Base-by-base conservation (phyloP, 1,284 basidiomycete genomes). In the Tylopilus sp. region DNA sequence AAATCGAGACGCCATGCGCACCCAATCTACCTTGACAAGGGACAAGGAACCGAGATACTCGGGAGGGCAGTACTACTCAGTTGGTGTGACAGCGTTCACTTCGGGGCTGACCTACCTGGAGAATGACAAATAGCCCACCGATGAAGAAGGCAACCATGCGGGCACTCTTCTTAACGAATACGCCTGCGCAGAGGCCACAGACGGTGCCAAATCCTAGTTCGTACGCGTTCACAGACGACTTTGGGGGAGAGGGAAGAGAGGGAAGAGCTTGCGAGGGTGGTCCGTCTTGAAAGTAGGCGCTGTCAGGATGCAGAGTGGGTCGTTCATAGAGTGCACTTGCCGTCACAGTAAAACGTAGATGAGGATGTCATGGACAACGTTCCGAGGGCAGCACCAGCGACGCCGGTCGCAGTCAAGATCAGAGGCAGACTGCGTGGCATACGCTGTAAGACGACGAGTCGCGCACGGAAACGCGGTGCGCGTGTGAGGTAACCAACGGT, bases 121-220 rank as follows among this genome's bases (percentile, higher is more conserved):
- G 77, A 43, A 94, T 68, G 17, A 94, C 85, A 58, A 93, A 95
- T 2, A 90, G 71, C 2, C 91, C 92, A 9, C 92, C 92, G 11
- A 96, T 71, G 47, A 88, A 69, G 69, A 93, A 94, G 0, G 93
- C 94, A 20, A 90, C 69, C 2, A 82, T 73, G 66, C 85, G 92
- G 34, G 87, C 82, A 28, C 94, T 94, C 70, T 96, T 96, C 73
- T 95, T 96, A 61, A 96, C 77, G 65, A 98, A 98, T 0, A 97
- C 78, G 0, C 94, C 94, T 0, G 91, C 83, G 62, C 92, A 97
- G 44, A 97, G 68, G 2, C 94, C 92, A 52, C 85, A 83, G 1
- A 89, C 81, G 12, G 91, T 89, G 29, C 94, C 94, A 64, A 97
- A 96, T 0, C 83, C 77, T 40, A 97, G 81, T 62, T 94, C 83